Conservation (phyloP, 768 basidiomycete species). For the Pisolithus tinctorius region DNA sequence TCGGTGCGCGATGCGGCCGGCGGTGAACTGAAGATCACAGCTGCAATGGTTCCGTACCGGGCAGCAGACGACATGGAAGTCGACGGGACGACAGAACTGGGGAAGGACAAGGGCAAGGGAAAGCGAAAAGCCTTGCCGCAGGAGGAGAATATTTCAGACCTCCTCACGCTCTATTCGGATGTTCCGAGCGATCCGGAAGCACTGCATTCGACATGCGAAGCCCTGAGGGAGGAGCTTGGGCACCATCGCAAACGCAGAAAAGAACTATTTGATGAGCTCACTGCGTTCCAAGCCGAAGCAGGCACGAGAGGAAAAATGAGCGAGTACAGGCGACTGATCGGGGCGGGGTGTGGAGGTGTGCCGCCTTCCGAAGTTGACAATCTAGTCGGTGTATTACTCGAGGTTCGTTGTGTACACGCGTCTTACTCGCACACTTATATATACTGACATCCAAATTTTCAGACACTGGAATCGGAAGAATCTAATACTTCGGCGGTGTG, state of each 20-base stretch:
- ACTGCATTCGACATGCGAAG: conserved; percentile 49
- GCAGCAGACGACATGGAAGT: conserved; percentile 41
- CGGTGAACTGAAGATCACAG: conserved; percentile 46
- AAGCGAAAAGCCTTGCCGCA: conserved; percentile 46
- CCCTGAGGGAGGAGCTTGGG: conserved; percentile 58
- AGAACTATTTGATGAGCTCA: conserved; percentile 67
- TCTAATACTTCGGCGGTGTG: conserved; percentile 48
- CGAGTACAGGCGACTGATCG: conserved; percentile 84
- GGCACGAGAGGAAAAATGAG: conserved; percentile 87
- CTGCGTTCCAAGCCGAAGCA: conserved; percentile 79
- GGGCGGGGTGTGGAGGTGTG: conserved; percentile 84
- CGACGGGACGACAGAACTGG: conserved; percentile 31
- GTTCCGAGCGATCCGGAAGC: conserved; percentile 53
- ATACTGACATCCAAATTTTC: conserved; percentile 4
- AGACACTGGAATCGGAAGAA: conserved; percentile 83
- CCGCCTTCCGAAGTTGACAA: conserved; percentile 84
- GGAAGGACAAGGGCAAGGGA: conserved; percentile 43
- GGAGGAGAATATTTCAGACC: conserved; percentile 58
- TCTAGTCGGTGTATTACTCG: conserved; percentile 76
- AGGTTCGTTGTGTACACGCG: conserved; percentile 41
- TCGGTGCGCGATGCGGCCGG: conserved; percentile 55
- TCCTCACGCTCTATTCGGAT: conserved; percentile 50
- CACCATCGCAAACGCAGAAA: conserved; percentile 64
- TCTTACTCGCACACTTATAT: not conserved
- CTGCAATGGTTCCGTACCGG: conserved; percentile 38